Conservation (phyloP, 495 filamentous ascomycete species). For the Neurospora intermedia region DNA sequence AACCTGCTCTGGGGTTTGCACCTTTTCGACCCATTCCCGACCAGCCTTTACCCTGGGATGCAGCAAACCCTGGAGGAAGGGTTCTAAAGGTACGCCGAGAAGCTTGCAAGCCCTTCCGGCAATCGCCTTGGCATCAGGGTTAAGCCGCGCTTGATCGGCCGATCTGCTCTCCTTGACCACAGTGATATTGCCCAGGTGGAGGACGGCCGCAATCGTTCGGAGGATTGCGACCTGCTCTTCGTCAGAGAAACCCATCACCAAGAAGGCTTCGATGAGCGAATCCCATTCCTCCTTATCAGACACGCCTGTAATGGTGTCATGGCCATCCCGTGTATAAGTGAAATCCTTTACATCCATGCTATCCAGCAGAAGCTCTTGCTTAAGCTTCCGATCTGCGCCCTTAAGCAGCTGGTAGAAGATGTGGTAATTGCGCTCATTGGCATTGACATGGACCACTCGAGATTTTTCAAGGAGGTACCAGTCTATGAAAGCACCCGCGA, state of each 20-base stretch:
- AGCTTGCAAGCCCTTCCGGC: constrained; percentile 70
- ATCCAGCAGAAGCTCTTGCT: constrained; percentile 63
- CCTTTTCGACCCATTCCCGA: constrained; percentile 95
- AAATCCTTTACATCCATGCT: constrained; percentile 73
- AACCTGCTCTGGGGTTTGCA: constrained; percentile 94
- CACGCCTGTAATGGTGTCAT: constrained; percentile 81
- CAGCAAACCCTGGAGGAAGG: constrained; percentile 78
- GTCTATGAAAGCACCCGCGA: constrained; percentile 92
- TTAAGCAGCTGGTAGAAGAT: constrained; percentile 93
- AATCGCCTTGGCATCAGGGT: constrained; percentile 57
- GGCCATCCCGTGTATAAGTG: constrained; percentile 80
- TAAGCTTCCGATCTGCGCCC: constrained; percentile 64
- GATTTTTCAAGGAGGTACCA: constrained; percentile 99
- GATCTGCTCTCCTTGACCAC: constrained; percentile 82
- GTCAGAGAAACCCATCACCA: constrained; percentile 87
- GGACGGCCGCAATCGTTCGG: constrained; percentile 76
- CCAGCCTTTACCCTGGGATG: constrained; percentile 93
- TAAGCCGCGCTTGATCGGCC: constrained; percentile 80
- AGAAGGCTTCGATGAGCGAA: constrained; percentile 79
- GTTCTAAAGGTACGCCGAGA: constrained; percentile 71
- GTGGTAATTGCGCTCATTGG: constrained; percentile 90
- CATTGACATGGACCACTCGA: constrained; percentile 77
- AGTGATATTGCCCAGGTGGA: constrained; percentile 87
- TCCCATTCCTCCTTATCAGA: constrained; percentile 90
- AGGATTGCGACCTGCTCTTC: constrained; percentile 76